Evolutionary conservation across 495 filamentous ascomycete genomes (phyloP).

Genomic region (Podospora comata): DNA sequence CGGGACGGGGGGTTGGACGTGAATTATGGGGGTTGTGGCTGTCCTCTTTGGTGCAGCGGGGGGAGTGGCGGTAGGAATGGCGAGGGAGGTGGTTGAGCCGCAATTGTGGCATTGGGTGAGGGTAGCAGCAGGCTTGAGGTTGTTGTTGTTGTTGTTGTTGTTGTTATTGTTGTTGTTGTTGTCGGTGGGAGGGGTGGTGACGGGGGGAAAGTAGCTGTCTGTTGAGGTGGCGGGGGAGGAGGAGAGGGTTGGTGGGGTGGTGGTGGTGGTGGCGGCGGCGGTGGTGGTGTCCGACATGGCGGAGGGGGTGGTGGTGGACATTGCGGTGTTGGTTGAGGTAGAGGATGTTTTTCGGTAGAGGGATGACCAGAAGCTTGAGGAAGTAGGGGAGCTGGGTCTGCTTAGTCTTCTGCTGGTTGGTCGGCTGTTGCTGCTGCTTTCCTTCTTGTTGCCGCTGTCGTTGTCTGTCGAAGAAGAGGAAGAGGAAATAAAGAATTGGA

Average conservation of each 20-base stretch:
- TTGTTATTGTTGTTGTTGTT: not conserved
- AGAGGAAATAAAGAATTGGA: not conserved
- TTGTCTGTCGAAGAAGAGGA: not conserved
- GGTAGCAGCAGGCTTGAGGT: too few relatives aligned
- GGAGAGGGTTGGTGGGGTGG: slow-evolving; percentile 6
- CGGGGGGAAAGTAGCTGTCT: not conserved
- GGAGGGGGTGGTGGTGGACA: not conserved
- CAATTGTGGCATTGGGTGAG: not conserved
- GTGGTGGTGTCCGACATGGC: not conserved
- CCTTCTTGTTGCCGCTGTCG: not conserved
- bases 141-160: too few relatives aligned
- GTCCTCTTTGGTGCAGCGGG: slow-evolving; percentile 1
- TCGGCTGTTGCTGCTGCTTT: not conserved
- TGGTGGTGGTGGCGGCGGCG: not conserved
- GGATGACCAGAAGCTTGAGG: not conserved
- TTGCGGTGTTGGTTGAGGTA: not conserved
- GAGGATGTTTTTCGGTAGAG: not conserved
- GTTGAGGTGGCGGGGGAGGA: not conserved
- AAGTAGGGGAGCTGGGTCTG: not conserved
- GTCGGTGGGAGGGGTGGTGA: not conserved
- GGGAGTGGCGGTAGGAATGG: not conserved
- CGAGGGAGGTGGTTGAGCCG: not conserved
- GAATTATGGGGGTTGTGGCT: slow-evolving; percentile 9
- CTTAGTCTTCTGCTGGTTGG: not conserved
- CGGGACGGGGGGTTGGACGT: slow-evolving; percentile 15